Percentiles rank a stretch among this genome's conserved stretches.
Evolutionary conservation across 140 eudicot genomes (phyloP).

Genomic region (Cichorium intybus): DNA sequence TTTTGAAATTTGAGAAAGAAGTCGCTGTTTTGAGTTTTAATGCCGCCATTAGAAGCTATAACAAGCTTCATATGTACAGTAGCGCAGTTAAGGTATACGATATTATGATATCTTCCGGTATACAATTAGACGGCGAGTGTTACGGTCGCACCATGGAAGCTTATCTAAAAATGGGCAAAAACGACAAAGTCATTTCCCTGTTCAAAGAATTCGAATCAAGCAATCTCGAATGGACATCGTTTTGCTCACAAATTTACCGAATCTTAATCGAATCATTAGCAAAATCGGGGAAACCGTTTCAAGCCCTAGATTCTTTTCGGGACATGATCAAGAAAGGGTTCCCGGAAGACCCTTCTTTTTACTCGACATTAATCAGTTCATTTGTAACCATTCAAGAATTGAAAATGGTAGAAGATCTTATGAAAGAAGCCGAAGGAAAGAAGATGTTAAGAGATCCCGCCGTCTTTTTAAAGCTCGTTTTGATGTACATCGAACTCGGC

Average conservation of each 20-base stretch:
- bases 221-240: slow-evolving; percentile 24
- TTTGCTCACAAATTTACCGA: slow-evolving; percentile 44
- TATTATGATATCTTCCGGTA: slow-evolving; percentile 37
- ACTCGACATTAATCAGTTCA: slow-evolving; percentile 56
- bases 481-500: slow-evolving; percentile 68
- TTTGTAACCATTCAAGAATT: slow-evolving; percentile 56
- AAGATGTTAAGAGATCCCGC: slow-evolving; percentile 80
- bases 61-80: slow-evolving; percentile 89
- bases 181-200: slow-evolving; percentile 41
- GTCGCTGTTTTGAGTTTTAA: slow-evolving; percentile 53
- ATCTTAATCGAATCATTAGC: slow-evolving; percentile 62
- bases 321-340: slow-evolving; percentile 56
- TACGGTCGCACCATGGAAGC: slow-evolving; percentile 76
- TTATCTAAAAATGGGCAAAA: slow-evolving; percentile 47
- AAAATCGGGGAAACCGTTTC: slow-evolving; percentile 44
- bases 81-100: slow-evolving; percentile 48
- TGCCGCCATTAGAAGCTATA: slow-evolving; percentile 74
- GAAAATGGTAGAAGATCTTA: slow-evolving; percentile 52
- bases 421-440: slow-evolving; percentile 63
- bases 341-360: slow-evolving; percentile 48
- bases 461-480: slow-evolving; percentile 62
- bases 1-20: slow-evolving; percentile 37
- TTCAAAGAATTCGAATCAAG: slow-evolving; percentile 52
- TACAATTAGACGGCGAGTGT: slow-evolving; percentile 54
- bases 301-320: slow-evolving; percentile 64